These are phyloP conservation scores for Didymella exigua DNA, from an alignment of 2,329 filamentous ascomycete genomes.

Conservation along the genomic window DNA sequence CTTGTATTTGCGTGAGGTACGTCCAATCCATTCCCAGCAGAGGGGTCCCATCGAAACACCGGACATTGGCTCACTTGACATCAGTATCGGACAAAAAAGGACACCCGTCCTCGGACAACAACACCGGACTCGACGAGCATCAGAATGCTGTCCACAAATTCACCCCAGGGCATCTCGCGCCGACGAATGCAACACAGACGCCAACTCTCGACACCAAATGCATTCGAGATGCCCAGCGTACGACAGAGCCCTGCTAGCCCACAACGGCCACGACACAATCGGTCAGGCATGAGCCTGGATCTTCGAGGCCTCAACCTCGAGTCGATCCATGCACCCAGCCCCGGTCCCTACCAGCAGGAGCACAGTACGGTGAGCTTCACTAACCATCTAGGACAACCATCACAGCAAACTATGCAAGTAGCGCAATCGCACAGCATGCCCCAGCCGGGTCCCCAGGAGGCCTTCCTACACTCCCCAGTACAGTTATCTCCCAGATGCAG, in stretches of 20 bases:
- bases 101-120: conserved; percentile 45
- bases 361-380: conserved; percentile 61
- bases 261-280: conserved; percentile 61
- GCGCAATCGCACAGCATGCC: conserved; percentile 84
- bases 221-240: conserved; percentile 76
- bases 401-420: conserved; percentile 86
- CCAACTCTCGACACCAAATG: conserved; percentile 83
- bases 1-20: conserved; percentile 83
- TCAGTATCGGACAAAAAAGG: conserved; percentile 50
- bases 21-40: conserved; percentile 20
- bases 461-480: conserved; percentile 47
- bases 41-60: not conserved
- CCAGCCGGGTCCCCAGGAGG: conserved; percentile 70
- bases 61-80: conserved; percentile 33
- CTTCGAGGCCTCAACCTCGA: conserved; percentile 65
- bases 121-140: conserved; percentile 70
- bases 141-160: conserved; percentile 78
- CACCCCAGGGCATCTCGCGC: conserved; percentile 72
- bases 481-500: conserved; percentile 43
- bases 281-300: conserved; percentile 84
- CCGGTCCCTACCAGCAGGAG: conserved; percentile 54
- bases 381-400: conserved; percentile 62
- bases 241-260: conserved; percentile 67
- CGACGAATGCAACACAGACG: conserved; percentile 79
- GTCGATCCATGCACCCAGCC: conserved; percentile 32